Percentiles rank a stretch among this genome's conserved stretches.
These are phyloP conservation scores for Hippophae tibetana DNA, from an alignment of 306 rosid species.

Conservation along the genomic window DNA sequence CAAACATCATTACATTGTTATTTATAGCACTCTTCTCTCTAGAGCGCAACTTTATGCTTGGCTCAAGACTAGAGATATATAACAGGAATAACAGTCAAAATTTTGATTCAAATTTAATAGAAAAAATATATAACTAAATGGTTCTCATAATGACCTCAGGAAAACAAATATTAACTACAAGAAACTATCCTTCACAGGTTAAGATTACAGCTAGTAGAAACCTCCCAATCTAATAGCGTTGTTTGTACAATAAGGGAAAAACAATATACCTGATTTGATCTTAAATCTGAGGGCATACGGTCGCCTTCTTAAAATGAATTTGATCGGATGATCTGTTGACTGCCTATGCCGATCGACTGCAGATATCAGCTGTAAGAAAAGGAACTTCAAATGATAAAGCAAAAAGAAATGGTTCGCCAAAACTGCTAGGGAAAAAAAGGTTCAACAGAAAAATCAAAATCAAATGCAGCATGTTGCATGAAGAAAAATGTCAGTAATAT, in stretches of 20 bases:
- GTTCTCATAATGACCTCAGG: not conserved
- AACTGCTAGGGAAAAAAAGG: too few relatives aligned
- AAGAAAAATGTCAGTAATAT: too few relatives aligned
- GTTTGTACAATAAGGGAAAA: conserved; percentile 6
- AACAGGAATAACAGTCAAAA: not conserved
- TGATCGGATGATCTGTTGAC: conserved; percentile 89
- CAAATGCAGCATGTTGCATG: too few relatives aligned
- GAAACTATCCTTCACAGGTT: not conserved
- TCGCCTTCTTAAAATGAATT: conserved; percentile 75
- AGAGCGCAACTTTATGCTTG: not conserved
- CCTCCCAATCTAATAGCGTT: not conserved
- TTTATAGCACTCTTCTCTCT: not conserved
- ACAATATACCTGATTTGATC: conserved; percentile 69
- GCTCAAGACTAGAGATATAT: not conserved
- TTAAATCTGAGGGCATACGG: conserved; percentile 76
- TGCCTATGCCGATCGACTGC: conserved; percentile 84
- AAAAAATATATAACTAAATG: not conserved
- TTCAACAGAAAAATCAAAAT: too few relatives aligned
- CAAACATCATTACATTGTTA: not conserved
- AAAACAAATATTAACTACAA: too few relatives aligned
- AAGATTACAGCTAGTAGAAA: not conserved
- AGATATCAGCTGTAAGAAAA: conserved; percentile 63
- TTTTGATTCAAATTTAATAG: not conserved
- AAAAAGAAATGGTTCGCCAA: not conserved
- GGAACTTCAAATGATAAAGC: conserved; percentile 13